Evolutionary conservation across 2,329 filamentous ascomycete genomes (phyloP), one percentile per base, ranked within the genome.

Genomic region (Cordyceps javanica): DNA sequence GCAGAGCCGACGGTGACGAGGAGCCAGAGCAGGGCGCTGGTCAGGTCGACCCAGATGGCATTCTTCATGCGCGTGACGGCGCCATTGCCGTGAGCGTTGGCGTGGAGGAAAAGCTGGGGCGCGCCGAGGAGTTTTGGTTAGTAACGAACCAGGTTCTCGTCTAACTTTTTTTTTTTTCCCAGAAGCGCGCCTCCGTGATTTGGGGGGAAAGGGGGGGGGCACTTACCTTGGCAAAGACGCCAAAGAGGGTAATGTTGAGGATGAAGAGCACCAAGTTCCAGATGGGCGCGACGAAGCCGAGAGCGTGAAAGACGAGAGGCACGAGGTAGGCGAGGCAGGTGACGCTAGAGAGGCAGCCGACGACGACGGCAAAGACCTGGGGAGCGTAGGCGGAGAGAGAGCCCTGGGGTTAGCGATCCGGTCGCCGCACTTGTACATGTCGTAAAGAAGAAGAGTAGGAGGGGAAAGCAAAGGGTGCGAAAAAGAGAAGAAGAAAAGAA

Each of bases 231-330:
- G 86, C 91, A 69, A 96, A 96, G 60, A 94, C 75, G 19, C 90
- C 91, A 69, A 96, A 96, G 6, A 94, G 78, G 2, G 85, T 82
- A 60, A 91, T 83, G 87, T 90, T 96, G 30, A 95, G 80, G 61
- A 94, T 77, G 64, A 88, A 89, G 19, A 95, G 72, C 14, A 93
- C 68, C 38, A 79, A 73, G 70, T 91, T 88, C 86, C 89, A 91
- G 52, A 77, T 73, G 67, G 89, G 88, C 55, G 83, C 73, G 46
- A 77, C 62, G 26, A 73, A 36, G 46, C 70, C 67, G 23, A 76
- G 75, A 61, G 80, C 73, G 60, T 78, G 77, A 46, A 82, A 67
- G 56, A 88, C 71, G 62, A 85, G 80, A 5, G 88, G 83, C 9
- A 90, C 68, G 55, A 86, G 75, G 72, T 89, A 91, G 45, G 90